A percentile compares a stretch with the other conserved stretches of the same genome.
These are phyloP conservation scores for Pseudodiploospora longispora DNA, from an alignment of 2,329 filamentous ascomycete species.

Conservation along the genomic window DNA sequence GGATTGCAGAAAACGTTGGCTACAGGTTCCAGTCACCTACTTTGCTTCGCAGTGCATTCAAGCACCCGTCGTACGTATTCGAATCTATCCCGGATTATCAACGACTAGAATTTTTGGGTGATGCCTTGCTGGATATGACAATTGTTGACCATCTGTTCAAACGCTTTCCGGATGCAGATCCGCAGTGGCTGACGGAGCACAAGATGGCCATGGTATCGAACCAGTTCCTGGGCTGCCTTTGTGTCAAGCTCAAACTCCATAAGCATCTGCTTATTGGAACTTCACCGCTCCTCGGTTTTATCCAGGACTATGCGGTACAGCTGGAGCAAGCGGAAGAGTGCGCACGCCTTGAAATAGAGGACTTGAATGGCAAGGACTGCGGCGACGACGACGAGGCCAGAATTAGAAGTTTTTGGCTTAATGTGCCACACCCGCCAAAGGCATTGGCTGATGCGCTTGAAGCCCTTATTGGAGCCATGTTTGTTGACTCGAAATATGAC, in stretches of 20 bases:
- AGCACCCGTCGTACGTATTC: conserved; percentile 78
- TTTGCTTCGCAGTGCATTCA: conserved; percentile 76
- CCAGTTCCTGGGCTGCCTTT: conserved; percentile 79
- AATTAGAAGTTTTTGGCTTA: conserved; percentile 52
- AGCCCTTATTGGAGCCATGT: conserved; percentile 80
- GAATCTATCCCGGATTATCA: conserved; percentile 84
- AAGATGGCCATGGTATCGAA: conserved; percentile 99
- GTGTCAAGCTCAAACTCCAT: conserved; percentile 71
- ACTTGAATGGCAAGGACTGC: conserved; percentile 2
- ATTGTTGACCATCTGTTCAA: conserved; percentile 78
- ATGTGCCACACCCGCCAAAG: conserved; percentile 59
- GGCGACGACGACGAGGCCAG: background rate
- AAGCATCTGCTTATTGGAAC: conserved; percentile 57
- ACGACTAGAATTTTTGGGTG: conserved; percentile 84
- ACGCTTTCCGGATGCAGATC: conserved; percentile 68
- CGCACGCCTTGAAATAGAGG: conserved; percentile 17
- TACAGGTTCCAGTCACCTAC: conserved; percentile 66
- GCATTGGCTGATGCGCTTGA: conserved; percentile 79
- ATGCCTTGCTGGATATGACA: conserved; percentile 78
- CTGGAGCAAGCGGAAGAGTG: conserved; percentile 42
- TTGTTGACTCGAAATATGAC: conserved; percentile 80
- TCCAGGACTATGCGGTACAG: conserved; percentile 48
- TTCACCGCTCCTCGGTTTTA: conserved; percentile 30
- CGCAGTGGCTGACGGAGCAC: conserved; percentile 96
- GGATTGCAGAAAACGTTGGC: conserved; percentile 50